These are phyloP conservation scores for Plasmopara muralis DNA, from an alignment of 352 stramenopile species.

Conservation along the genomic window DNA sequence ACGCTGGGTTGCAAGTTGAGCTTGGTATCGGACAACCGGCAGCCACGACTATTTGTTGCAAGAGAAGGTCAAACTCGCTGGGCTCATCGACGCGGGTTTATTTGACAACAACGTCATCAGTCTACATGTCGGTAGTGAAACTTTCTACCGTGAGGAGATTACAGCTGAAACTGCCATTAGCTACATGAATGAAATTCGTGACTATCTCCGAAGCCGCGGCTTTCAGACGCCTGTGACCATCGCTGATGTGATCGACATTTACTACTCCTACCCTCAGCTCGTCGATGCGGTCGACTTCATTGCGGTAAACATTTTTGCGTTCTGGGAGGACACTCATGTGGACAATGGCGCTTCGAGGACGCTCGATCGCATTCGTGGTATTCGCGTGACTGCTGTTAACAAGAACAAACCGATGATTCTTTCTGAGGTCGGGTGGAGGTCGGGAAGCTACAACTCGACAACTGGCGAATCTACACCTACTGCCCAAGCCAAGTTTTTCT, in stretches of 20 bases:
- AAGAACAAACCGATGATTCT: conserved; percentile 59
- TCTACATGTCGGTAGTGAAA: conserved; percentile 66
- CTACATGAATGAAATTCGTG: conserved; percentile 54
- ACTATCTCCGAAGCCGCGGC: conserved; percentile 22
- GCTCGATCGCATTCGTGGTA: conserved; percentile 36
- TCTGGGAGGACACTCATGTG: conserved; percentile 48
- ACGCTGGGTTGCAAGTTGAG: conserved; percentile 34
- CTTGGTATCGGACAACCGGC: conserved; percentile 49
- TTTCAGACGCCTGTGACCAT: conserved; percentile 49
- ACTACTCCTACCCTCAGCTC: conserved; percentile 42
- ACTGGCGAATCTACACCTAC: conserved; percentile 30
- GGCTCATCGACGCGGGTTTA: conserved; percentile 31
- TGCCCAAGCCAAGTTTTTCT: conserved; percentile 47
- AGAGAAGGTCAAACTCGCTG: conserved; percentile 37
- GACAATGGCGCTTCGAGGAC: conserved; percentile 34
- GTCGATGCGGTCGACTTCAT: conserved; percentile 57
- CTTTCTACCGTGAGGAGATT: conserved; percentile 56
- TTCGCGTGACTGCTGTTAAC: conserved; percentile 22
- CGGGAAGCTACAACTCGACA: conserved; percentile 22
- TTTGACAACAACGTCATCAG: conserved; percentile 42
- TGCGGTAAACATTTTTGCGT: conserved; percentile 59
- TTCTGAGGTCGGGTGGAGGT: conserved; percentile 63
- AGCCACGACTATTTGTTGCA: conserved; percentile 29
- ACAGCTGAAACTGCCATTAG: conserved; percentile 31
- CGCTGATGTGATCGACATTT: conserved; percentile 52